Conservation (phyloP, 768 basidiomycete species). For the Cystofilobasidium bisporidii region DNA sequence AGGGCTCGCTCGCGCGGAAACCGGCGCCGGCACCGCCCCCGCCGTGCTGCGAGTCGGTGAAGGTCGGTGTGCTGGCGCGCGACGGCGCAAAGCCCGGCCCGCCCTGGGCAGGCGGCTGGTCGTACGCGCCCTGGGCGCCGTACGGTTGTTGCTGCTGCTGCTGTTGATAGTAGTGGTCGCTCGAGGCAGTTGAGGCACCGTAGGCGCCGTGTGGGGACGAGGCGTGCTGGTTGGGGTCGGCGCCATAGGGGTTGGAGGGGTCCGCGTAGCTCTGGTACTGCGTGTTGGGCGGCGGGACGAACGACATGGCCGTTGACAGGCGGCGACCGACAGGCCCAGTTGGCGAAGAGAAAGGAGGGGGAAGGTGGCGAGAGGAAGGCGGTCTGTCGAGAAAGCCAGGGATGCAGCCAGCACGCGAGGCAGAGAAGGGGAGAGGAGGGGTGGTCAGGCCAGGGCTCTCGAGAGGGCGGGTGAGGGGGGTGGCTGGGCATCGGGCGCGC, state of each 20-base stretch:
- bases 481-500: no score
- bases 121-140: neutral
- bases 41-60: slow-evolving; percentile 16
- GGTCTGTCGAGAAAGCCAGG: no score
- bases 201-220: neutral
- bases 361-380: no score
- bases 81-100: slow-evolving; percentile 17
- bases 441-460: no score
- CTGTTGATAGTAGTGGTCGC: slow-evolving; percentile 17
- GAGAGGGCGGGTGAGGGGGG: no score
- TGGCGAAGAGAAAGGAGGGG: neutral
- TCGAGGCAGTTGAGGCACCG: slow-evolving; percentile 6
- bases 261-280: slow-evolving; percentile 21
- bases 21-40: neutral
- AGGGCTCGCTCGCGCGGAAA: neutral
- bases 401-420: no score
- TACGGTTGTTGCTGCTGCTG: slow-evolving; percentile 8
- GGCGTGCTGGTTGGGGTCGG: neutral
- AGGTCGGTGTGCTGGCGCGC: slow-evolving; percentile 17
- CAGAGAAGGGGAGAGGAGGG: no score
- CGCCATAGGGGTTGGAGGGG: slow-evolving; percentile 25
- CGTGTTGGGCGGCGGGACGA: slow-evolving; percentile 17
- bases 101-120: neutral
- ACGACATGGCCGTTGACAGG: no score
- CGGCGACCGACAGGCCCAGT: no score